These are phyloP conservation scores for Oryza meyeriana DNA, from an alignment of 176 grass and related monocot species.

Conservation along the genomic window DNA sequence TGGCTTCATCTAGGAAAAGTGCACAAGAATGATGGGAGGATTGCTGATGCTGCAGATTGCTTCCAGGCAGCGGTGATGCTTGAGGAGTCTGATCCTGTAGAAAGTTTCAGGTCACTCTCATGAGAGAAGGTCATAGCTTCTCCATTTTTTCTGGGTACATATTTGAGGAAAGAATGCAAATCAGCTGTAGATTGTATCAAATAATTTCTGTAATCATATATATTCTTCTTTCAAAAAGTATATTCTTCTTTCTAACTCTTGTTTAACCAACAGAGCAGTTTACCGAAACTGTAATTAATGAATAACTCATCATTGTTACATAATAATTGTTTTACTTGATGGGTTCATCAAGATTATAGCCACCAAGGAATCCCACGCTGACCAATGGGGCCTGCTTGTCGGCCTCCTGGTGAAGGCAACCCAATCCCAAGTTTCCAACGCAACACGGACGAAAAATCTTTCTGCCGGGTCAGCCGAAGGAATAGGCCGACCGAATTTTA, in stretches of 20 bases:
- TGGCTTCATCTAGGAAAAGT: constrained; percentile 84
- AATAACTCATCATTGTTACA: neutral
- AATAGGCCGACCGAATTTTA: too few relatives aligned
- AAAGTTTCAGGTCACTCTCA: constrained; percentile 60
- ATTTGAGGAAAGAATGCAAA: neutral
- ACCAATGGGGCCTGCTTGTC: too few relatives aligned
- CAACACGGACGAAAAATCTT: too few relatives aligned
- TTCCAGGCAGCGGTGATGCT: constrained; percentile 85
- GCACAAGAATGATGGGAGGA: constrained; percentile 67
- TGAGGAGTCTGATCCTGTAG: constrained; percentile 87
- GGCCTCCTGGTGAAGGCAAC: too few relatives aligned
- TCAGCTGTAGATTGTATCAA: neutral
- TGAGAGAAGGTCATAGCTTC: constrained; percentile 37
- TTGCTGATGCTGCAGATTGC: constrained; percentile 71
- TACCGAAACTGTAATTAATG: neutral
- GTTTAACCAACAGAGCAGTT: neutral
- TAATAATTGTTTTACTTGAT: neutral
- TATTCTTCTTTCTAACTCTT: neutral
- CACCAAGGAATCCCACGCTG: too few relatives aligned
- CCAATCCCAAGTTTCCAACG: too few relatives aligned
- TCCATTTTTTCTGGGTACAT: neutral
- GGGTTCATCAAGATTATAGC: neutral
- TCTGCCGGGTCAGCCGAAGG: too few relatives aligned
- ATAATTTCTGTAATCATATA: neutral
- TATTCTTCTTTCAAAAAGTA: too few relatives aligned